These are phyloP conservation scores for Hypomontagnella monticulosa DNA, from an alignment of 495 filamentous ascomycete genomes.

Conservation along the genomic window DNA sequence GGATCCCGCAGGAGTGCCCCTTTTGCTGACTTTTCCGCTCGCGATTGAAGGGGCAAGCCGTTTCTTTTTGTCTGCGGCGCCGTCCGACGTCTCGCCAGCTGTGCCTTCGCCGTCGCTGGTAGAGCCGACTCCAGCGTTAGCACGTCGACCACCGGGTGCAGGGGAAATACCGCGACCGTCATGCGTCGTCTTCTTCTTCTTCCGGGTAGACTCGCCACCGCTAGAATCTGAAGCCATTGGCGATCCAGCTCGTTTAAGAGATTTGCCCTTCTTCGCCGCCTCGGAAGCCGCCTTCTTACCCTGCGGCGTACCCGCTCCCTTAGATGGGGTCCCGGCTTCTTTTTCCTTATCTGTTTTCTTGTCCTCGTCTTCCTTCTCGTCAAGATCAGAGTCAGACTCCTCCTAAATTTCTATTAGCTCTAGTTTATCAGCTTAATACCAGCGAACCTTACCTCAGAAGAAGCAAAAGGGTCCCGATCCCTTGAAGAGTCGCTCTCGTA, in stretches of 20 bases:
- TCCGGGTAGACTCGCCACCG: conserved; percentile 86
- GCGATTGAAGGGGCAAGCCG: conserved; percentile 70
- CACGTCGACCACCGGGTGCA: conserved; percentile 52
- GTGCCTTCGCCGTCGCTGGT: conserved; percentile 84
- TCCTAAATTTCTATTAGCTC: conserved; percentile 36
- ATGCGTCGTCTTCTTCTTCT: conserved; percentile 84
- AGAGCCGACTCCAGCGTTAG: conserved; percentile 70
- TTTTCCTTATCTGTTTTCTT: conserved; percentile 73
- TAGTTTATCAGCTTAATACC: neutral
- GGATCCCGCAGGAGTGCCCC: conserved; percentile 63
- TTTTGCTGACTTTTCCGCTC: conserved; percentile 53
- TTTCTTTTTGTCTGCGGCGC: conserved; percentile 66
- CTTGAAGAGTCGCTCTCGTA: conserved; percentile 83
- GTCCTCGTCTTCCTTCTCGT: conserved; percentile 59
- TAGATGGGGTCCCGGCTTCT: conserved; percentile 71
- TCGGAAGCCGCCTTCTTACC: conserved; percentile 63
- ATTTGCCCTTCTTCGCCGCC: conserved; percentile 70
- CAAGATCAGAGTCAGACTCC: conserved; percentile 50
- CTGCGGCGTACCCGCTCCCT: conserved; percentile 79
- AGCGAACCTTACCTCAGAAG: conserved; percentile 54
- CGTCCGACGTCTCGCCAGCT: conserved; percentile 79
- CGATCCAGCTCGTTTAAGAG: conserved; percentile 86
- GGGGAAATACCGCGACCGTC: conserved; percentile 50
- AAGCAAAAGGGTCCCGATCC: conserved; percentile 77
- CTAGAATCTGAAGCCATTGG: conserved; percentile 87